phyloP scores from a whole-genome alignment of 768 basidiomycete genomes.

The Tulasnella sp. region DNA sequence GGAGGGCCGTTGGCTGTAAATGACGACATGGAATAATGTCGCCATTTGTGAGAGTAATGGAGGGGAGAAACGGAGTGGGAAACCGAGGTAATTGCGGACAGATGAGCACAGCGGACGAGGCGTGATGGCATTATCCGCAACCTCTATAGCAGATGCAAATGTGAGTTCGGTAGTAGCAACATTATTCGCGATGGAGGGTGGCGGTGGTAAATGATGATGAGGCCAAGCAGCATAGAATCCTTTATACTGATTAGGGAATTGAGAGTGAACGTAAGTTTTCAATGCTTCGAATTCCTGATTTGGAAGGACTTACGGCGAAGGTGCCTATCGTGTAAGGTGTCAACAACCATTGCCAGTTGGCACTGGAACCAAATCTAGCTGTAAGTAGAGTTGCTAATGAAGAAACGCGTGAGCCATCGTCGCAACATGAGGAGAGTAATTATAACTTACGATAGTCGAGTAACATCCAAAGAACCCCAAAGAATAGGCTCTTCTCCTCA shows the following conservation, averaged over 20 bases:
- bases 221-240: conserved; percentile 9
- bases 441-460: not conserved
- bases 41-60: conserved; percentile 15
- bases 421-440: not conserved
- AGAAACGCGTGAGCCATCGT: not conserved
- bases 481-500: conserved; percentile 4
- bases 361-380: not conserved
- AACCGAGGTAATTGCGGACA: not conserved
- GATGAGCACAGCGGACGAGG: not conserved
- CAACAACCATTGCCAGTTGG: not conserved
- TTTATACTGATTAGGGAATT: not conserved
- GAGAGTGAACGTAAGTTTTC: no score
- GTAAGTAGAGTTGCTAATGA: not conserved
- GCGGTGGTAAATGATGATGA: not conserved
- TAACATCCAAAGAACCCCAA: conserved; percentile 6
- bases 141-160: not conserved
- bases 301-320: conserved; percentile 4
- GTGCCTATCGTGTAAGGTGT: conserved; percentile 5
- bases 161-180: no score
- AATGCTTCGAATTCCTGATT: no score
- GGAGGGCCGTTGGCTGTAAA: not conserved
- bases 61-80: conserved; percentile 2
- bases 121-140: not conserved
- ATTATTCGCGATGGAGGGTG: not conserved
- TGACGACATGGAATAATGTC: conserved; percentile 8